phyloP scores from a whole-genome alignment of 2,329 filamentous ascomycete species.

The Colletotrichum melonis region DNA sequence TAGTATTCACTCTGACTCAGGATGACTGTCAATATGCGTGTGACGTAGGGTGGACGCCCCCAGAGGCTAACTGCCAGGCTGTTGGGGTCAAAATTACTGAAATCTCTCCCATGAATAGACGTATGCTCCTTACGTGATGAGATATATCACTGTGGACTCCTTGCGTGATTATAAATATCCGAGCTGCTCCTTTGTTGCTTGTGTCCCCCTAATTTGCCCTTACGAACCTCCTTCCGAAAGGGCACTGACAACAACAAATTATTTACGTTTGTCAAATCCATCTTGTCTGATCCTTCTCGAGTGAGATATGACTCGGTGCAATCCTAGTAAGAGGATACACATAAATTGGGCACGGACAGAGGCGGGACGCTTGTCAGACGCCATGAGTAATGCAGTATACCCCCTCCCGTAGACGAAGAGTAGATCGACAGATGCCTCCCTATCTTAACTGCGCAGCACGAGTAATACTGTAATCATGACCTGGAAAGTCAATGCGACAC shows the following conservation, averaged over 20 bases:
- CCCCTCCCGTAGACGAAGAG: background rate
- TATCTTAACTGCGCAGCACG: background rate
- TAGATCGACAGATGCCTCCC: background rate
- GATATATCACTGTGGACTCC: too few relatives aligned
- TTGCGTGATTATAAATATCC: too few relatives aligned
- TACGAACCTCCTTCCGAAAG: too few relatives aligned
- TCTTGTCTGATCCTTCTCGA: background rate
- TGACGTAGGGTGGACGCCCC: too few relatives aligned
- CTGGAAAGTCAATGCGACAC: background rate
- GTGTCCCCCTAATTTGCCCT: too few relatives aligned
- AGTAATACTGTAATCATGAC: background rate
- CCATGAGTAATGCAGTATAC: background rate
- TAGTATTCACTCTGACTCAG: too few relatives aligned
- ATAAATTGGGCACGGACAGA: background rate
- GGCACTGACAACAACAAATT: background rate
- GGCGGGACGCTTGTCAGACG: background rate
- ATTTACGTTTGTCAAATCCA: background rate
- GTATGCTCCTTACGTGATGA: too few relatives aligned
- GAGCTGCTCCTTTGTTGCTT: too few relatives aligned
- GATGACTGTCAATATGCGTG: too few relatives aligned
- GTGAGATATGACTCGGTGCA: background rate
- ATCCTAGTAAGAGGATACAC: background rate
- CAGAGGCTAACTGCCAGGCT: too few relatives aligned
- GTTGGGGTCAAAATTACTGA: too few relatives aligned
- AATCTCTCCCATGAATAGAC: too few relatives aligned